phyloP scores from a whole-genome alignment of 108 stramenopile species.

The Cyclotella baltica region DNA sequence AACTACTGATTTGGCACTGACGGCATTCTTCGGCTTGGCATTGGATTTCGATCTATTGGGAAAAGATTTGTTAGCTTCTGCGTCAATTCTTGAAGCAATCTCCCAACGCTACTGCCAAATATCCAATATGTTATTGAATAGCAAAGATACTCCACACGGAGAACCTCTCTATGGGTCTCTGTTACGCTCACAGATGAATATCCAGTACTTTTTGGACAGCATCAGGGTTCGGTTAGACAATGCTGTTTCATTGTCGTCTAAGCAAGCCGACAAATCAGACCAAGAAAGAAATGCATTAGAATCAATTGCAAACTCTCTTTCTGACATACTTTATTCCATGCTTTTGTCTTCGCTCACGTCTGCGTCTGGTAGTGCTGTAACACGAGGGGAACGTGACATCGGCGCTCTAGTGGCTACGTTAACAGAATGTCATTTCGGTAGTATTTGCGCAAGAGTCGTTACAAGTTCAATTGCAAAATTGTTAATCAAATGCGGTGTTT shows the following conservation, averaged over 20 bases:
- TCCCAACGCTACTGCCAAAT: slow-evolving; percentile 54
- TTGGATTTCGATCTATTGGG: slow-evolving; percentile 87
- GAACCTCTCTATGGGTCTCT: slow-evolving; percentile 52
- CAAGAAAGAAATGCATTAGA: slow-evolving; percentile 30
- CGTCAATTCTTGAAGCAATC: slow-evolving; percentile 59
- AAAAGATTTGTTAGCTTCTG: slow-evolving; percentile 53
- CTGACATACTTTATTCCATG: slow-evolving; percentile 73
- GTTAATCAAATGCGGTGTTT: slow-evolving; percentile 73
- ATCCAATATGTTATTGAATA: neutral
- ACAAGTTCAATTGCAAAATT: slow-evolving; percentile 71
- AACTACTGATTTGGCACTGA: slow-evolving; percentile 79
- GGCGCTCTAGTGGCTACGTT: slow-evolving; percentile 76
- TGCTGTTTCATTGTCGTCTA: slow-evolving; percentile 20
- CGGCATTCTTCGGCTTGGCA: slow-evolving; percentile 79
- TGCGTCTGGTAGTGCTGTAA: slow-evolving; percentile 53
- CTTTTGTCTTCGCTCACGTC: slow-evolving; percentile 69
- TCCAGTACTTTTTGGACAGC: slow-evolving; percentile 84
- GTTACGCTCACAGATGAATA: slow-evolving; percentile 79
- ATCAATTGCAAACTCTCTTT: slow-evolving; percentile 56
- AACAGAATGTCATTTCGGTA: slow-evolving; percentile 80
- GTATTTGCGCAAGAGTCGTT: slow-evolving; percentile 70
- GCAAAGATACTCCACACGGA: slow-evolving; percentile 1
- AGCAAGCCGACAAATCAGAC: slow-evolving; percentile 14
- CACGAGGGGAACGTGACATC: slow-evolving; percentile 87
- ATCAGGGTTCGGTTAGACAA: slow-evolving; percentile 62